Evolutionary conservation across 441 rosid species (phyloP).

Genomic region (Corymbia citriodora): DNA sequence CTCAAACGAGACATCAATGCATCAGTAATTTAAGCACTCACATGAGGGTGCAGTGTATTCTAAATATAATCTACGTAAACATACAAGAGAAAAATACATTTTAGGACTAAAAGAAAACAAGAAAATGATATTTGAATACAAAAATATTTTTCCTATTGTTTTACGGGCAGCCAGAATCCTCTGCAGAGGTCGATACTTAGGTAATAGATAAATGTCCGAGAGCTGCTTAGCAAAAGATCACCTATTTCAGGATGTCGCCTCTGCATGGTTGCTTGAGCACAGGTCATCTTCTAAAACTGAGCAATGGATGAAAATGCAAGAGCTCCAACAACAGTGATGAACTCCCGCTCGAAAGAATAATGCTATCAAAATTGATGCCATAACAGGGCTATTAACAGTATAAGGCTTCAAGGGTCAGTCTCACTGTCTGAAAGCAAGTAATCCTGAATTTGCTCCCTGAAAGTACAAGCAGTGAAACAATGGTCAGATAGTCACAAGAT

Average conservation of each 20-base stretch:
- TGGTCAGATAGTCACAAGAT: not conserved
- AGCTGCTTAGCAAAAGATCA: not conserved
- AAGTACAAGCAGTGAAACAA: not conserved
- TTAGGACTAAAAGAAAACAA: not conserved
- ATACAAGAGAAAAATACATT: not conserved
- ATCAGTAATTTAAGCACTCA: not conserved
- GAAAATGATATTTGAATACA: not conserved
- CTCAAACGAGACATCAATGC: not conserved
- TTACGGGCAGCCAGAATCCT: not conserved
- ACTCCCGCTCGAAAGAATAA: not conserved
- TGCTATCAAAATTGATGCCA: not conserved
- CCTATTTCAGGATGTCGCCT: not conserved
- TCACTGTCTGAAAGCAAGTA: conserved; percentile 68
- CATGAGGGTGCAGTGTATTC: not conserved
- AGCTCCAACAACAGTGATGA: not conserved
- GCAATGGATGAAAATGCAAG: not conserved
- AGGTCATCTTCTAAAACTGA: not conserved
- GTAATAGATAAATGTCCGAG: not conserved
- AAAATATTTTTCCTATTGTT: rapidly evolving
- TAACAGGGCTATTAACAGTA: not conserved
- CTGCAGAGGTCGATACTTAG: not conserved
- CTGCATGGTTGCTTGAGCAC: not conserved
- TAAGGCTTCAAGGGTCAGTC: conserved; percentile 27
- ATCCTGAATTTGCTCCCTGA: conserved; percentile 80
- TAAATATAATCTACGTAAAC: not conserved